Percentiles rank a stretch among this genome's conserved stretches.
Conservation (phyloP, 805 yeast genomes). For the Hanseniaspora lindneri region DNA sequence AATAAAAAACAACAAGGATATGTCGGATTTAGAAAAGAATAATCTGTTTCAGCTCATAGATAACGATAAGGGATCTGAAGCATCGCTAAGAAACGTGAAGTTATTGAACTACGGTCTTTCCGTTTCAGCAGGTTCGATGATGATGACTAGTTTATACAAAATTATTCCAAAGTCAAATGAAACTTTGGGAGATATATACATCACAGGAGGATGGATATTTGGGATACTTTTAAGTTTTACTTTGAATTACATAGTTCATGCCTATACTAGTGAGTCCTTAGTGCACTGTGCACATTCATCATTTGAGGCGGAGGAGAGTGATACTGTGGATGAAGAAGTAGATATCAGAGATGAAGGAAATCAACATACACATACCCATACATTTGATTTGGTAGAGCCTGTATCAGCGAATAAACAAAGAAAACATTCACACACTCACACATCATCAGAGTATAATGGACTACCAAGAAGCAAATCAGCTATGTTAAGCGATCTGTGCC, state of each 20-base stretch:
- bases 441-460: background rate
- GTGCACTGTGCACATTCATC: constrained; percentile 57
- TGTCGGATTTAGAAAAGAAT: constrained; percentile 37
- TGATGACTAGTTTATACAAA: constrained; percentile 65
- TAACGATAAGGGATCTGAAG: constrained; percentile 39
- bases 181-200: constrained; percentile 33
- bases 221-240: constrained; percentile 53
- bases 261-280: constrained; percentile 64
- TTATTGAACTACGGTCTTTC: constrained; percentile 67
- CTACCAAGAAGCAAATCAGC: background rate
- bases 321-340: constrained; percentile 19
- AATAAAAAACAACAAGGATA: constrained; percentile 39
- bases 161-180: constrained; percentile 56
- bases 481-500: constrained; percentile 4
- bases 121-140: constrained; percentile 68
- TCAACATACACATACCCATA: background rate
- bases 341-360: constrained; percentile 18
- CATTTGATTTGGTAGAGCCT: no score
- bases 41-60: constrained; percentile 33
- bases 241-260: constrained; percentile 57
- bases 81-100: constrained; percentile 30
- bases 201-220: constrained; percentile 33
- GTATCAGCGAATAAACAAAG: background rate
- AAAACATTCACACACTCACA: background rate
- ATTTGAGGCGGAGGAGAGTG: constrained; percentile 24